Conservation (phyloP, 2,329 filamentous ascomycete genomes). For the Bipolaris zeicola region DNA sequence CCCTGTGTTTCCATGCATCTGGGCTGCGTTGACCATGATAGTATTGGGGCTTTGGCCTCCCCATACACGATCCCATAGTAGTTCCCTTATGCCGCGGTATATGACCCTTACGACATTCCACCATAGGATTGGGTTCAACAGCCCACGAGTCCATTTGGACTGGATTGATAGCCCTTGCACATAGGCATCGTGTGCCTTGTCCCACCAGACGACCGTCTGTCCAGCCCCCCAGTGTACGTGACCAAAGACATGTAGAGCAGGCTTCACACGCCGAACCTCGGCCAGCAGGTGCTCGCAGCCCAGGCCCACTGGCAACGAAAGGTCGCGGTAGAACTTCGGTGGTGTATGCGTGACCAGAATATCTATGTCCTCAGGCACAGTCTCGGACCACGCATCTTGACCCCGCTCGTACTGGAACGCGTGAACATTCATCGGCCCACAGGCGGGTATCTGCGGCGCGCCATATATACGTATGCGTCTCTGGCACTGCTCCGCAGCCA, state of each 20-base stretch:
- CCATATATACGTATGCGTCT: conserved; percentile 76
- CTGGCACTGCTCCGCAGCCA: conserved; percentile 21
- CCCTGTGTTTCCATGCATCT: conserved; percentile 57
- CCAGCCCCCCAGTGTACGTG: conserved; percentile 82
- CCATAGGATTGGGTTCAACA: conserved; percentile 54
- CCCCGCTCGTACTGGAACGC: conserved; percentile 76
- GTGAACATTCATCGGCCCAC: conserved; percentile 69
- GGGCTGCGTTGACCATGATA: conserved; percentile 66
- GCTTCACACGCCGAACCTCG: conserved; percentile 76
- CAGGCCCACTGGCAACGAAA: conserved; percentile 63
- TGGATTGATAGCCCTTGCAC: conserved; percentile 64
- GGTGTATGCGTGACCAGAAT: conserved; percentile 83
- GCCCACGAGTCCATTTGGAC: conserved; percentile 45
- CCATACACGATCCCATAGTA: conserved; percentile 67
- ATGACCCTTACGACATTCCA: conserved; percentile 58
- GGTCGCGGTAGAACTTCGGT: conserved; percentile 71
- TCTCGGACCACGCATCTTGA: conserved; percentile 72
- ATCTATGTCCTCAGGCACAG: conserved; percentile 73
- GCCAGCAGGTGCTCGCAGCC: conserved; percentile 73
- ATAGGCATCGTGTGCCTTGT: conserved; percentile 72
- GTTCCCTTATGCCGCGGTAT: conserved; percentile 58
- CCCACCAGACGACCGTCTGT: conserved; percentile 72
- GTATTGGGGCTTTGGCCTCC: conserved; percentile 57
- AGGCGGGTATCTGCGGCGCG: conserved; percentile 76
- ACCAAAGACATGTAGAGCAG: conserved; percentile 80